Percentiles rank a stretch among this genome's conserved stretches.
These are phyloP conservation scores for Leccinum uliginosum DNA, from an alignment of 768 basidiomycete species.

Conservation along the genomic window DNA sequence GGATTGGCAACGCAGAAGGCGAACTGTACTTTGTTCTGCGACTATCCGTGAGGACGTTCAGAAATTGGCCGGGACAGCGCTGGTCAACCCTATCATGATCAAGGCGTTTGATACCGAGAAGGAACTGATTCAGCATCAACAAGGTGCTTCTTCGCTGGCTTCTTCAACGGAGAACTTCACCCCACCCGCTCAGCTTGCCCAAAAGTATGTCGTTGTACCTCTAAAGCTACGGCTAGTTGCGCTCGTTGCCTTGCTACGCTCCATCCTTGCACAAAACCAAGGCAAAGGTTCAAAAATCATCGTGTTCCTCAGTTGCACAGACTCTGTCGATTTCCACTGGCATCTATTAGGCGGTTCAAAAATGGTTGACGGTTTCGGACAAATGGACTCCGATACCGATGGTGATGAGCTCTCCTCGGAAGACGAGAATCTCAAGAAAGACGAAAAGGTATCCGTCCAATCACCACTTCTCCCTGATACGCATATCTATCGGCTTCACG, in stretches of 20 bases:
- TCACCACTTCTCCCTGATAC: conserved; percentile 81
- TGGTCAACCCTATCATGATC: conserved; percentile 78
- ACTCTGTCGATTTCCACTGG: conserved; percentile 98
- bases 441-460: conserved; percentile 47
- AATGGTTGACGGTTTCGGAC: conserved; percentile 48
- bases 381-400: conserved; percentile 22
- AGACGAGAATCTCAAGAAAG: conserved; percentile 24
- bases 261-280: conserved; percentile 63
- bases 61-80: conserved; percentile 79
- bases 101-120: conserved; percentile 59
- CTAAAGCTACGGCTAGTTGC: conserved; percentile 93
- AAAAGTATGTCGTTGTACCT: conserved; percentile 87
- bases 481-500: conserved; percentile 85
- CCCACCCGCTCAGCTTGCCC: conserved; percentile 88
- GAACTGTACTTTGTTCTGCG: conserved; percentile 93
- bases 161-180: conserved; percentile 63
- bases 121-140: conserved; percentile 11
- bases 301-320: conserved; percentile 95
- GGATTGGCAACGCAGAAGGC: conserved; percentile 74
- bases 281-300: conserved; percentile 69
- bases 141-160: conserved; percentile 13
- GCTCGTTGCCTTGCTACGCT: conserved; percentile 80
- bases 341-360: conserved; percentile 65
- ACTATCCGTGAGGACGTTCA: conserved; percentile 95
- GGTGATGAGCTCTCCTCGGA: conserved; percentile 23